phyloP scores from a whole-genome alignment of 768 basidiomycete genomes.

The Candolleomyces efflorescens region DNA sequence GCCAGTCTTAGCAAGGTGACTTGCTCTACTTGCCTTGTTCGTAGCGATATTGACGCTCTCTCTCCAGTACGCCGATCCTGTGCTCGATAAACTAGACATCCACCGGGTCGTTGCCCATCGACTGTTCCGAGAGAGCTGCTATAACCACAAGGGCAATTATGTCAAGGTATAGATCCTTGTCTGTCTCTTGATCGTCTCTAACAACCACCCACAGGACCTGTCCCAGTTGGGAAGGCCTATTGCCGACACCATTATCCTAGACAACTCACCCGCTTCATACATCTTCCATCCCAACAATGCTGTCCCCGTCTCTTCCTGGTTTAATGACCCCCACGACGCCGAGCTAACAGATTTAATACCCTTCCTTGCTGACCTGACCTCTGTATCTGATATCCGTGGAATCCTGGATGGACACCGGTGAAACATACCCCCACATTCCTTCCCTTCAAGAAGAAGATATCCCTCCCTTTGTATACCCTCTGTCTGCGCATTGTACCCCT shows the following conservation, averaged over 20 bases:
- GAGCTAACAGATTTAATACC: constrained; percentile 95
- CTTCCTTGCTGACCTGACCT: constrained; percentile 84
- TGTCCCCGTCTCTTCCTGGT: constrained; percentile 98
- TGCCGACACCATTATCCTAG: constrained; percentile 92
- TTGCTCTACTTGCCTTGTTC: constrained; percentile 10
- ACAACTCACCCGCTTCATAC: constrained; percentile 98
- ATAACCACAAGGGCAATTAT: constrained; percentile 98
- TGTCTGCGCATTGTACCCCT: not conserved
- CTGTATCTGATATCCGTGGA: constrained; percentile 86
- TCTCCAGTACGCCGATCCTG: constrained; percentile 92
- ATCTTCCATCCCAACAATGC: constrained; percentile 99
- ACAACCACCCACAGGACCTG: constrained; percentile 59
- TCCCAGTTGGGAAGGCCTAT: constrained; percentile 96
- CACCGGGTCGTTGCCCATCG: constrained; percentile 91
- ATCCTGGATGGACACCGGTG: constrained; percentile 83
- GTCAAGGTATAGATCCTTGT: constrained; percentile 70
- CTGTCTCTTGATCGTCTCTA: not conserved
- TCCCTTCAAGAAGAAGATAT: not conserved
- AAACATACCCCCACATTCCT: constrained; percentile 1
- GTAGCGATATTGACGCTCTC: not conserved
- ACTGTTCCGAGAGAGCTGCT: constrained; percentile 96
- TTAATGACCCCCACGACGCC: constrained; percentile 98
- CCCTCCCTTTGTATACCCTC: constrained; percentile 6
- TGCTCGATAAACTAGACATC: constrained; percentile 92
- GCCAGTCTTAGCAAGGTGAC: constrained; percentile 96